Conservation (phyloP, 139 green algal genomes). For the Tetradesmus lagerheimii region DNA sequence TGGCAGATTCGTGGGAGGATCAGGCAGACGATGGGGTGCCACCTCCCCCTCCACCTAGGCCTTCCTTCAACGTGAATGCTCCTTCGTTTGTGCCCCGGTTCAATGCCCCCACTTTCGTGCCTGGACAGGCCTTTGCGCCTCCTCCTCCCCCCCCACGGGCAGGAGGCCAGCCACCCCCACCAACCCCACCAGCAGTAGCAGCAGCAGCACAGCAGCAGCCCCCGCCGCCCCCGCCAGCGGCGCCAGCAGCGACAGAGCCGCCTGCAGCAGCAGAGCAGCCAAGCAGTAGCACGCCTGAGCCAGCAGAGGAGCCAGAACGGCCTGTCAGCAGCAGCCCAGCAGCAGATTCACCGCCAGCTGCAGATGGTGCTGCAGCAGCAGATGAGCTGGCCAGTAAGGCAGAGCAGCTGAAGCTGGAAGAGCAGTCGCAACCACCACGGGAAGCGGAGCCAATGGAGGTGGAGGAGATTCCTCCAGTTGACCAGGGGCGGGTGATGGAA, state of each 20-base stretch:
- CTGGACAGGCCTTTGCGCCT: constrained; percentile 40
- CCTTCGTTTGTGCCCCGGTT: constrained; percentile 79
- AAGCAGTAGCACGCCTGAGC: constrained; percentile 40
- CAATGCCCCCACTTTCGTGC: constrained; percentile 60
- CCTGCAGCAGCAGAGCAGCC: constrained; percentile 26
- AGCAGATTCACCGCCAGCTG: constrained; percentile 8
- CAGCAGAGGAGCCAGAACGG: constrained; percentile 25
- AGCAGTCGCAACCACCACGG: not conserved
- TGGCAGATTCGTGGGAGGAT: constrained; percentile 43
- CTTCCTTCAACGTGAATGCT: constrained; percentile 56
- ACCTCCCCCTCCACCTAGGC: not conserved
- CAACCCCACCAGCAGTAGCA: constrained; percentile 19
- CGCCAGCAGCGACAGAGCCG: constrained; percentile 21
- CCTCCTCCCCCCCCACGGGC: constrained; percentile 40
- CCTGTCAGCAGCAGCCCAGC: constrained; percentile 29
- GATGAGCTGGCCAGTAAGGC: constrained; percentile 14
- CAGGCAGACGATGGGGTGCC: constrained; percentile 9
- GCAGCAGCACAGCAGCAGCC: constrained; percentile 22
- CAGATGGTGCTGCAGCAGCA: not conserved
- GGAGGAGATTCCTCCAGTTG: constrained; percentile 45
- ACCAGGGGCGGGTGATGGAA: constrained; percentile 68
- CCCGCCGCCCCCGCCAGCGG: not conserved
- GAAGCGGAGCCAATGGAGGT: not conserved
- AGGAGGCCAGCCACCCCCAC: constrained; percentile 25
- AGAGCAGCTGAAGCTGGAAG: constrained; percentile 57